Base-by-base conservation (phyloP, 768 basidiomycete genomes). In the Calocera cornea region DNA sequence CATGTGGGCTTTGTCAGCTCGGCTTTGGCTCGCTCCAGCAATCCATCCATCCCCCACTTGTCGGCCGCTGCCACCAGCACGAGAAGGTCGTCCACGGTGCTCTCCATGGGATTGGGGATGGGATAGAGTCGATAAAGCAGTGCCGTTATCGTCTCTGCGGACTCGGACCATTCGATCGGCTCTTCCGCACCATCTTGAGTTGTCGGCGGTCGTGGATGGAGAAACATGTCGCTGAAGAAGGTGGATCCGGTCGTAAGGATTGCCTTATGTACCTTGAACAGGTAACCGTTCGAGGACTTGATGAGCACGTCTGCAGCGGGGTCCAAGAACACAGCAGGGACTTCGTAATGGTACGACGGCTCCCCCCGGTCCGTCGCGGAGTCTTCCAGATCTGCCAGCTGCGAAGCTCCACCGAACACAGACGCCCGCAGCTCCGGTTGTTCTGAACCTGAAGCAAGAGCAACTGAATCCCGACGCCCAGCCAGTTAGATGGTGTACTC, bases 251-350 rank as follows among this genome's bases (percentile, higher is more conserved):
- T n/a, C 22, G 31, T 38, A 5, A 67, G 27, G 22, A 64, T 60
- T 2, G 65, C 36, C 27, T 33, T 60, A 19, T 63, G 33, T 2
- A 66, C 27, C 3, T 34, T 38, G 49, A 69, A 67, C 11, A 41
- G 34, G 17, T 29, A 11, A 11, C 50, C 50, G 10, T 69, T 66
- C 1, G 65, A 36, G 11, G 68, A 66, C 10, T 27, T 19, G 17
- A 69, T 2, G 27, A 64, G 36, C n/a, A 67, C 16, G 66, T 69
- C 68, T 50, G 47, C 68, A 41, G 34, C 17, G 33, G 54, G 65
- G 19, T 60, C 47, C 27, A 27, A 27, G 31, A 60, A 60, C 14
- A 31, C 54, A 33, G 54, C 54, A 16, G 54, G 54, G 10, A 60
- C 54, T 27, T 60, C 31, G 54, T 11, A 60, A 10, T 11, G 54